phyloP scores from a whole-genome alignment of 129 eudicot species.

The Ambrosia trifida region DNA sequence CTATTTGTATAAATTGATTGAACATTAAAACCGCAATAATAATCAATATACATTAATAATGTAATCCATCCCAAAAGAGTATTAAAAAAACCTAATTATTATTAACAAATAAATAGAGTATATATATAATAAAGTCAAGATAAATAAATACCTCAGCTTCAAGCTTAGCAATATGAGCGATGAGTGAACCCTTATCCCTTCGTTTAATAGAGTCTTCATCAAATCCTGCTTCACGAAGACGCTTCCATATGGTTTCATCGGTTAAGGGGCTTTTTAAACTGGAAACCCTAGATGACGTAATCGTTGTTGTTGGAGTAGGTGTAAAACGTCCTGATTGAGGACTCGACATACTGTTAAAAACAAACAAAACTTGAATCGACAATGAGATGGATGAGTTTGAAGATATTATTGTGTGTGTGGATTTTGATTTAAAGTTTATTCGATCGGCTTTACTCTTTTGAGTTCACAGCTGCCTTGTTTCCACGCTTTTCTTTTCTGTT shows the following conservation, averaged over 20 bases:
- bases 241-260: slow-evolving; percentile 86
- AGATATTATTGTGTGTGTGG: background rate
- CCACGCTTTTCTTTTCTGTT: background rate
- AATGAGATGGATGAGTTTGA: slow-evolving; percentile 30
- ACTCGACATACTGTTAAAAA: slow-evolving; percentile 47
- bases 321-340: slow-evolving; percentile 51
- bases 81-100: background rate
- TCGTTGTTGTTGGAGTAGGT: slow-evolving; percentile 43
- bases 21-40: slow-evolving; percentile 18
- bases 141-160: slow-evolving; percentile 74
- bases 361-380: background rate
- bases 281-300: slow-evolving; percentile 59
- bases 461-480: slow-evolving; percentile 24
- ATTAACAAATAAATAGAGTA: slow-evolving; percentile 6
- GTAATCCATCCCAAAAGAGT: slow-evolving; percentile 9
- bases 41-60: background rate
- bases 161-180: slow-evolving; percentile 86
- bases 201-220: slow-evolving; percentile 88
- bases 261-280: slow-evolving; percentile 48
- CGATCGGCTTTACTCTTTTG: slow-evolving; percentile 13
- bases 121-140: background rate
- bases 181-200: slow-evolving; percentile 86
- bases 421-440: slow-evolving; percentile 25
- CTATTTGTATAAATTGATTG: slow-evolving; percentile 6
- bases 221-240: slow-evolving; percentile 85